phyloP scores from a whole-genome alignment of 257 asterid genomes.

The Capsicum chinense region DNA sequence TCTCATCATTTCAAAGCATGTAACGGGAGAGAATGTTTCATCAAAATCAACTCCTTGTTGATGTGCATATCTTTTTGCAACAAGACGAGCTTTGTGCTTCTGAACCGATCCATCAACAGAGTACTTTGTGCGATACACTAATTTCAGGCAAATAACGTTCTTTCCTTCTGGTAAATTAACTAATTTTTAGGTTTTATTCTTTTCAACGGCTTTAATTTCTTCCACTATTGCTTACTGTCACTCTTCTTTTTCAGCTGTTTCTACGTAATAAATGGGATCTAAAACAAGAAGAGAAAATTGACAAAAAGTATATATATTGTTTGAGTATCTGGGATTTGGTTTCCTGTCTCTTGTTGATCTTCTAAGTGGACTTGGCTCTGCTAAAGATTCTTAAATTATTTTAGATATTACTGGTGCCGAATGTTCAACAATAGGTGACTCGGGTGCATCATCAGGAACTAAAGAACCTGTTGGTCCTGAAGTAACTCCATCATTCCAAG shows the following conservation, averaged over 20 bases:
- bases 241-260: background rate
- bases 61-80: background rate
- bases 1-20: background rate
- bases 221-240: no score
- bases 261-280: background rate
- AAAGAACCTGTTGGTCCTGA: no score
- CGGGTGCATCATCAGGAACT: no score
- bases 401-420: background rate
- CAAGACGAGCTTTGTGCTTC: background rate
- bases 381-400: background rate
- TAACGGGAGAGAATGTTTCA: background rate
- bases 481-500: no score
- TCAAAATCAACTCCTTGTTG: background rate
- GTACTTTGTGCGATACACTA: constrained; percentile 3
- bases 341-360: no score
- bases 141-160: background rate
- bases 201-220: no score
- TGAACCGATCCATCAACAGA: constrained; percentile 17
- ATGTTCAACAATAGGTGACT: no score
- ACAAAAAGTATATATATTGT: no score
- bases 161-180: no score
- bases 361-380: background rate
- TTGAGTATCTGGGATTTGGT: no score
- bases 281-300: no score
- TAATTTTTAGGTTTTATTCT: no score